Evolutionary conservation across 2,329 filamentous ascomycete species (phyloP).

Genomic region (Pseudopyricularia cyperi): DNA sequence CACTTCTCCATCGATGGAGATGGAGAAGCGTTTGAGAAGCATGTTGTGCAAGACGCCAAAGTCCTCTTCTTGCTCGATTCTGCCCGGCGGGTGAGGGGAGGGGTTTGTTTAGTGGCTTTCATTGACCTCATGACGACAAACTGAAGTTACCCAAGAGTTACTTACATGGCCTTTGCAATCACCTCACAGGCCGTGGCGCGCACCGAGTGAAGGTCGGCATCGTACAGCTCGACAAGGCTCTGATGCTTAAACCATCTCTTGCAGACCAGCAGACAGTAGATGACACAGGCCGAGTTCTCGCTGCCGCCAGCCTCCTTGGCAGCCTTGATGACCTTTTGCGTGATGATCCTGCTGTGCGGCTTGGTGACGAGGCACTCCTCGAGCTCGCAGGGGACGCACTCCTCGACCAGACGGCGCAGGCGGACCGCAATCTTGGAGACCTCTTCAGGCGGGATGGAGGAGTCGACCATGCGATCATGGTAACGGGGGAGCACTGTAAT

Average conservation of each 20-base stretch:
- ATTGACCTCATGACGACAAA: too few relatives aligned
- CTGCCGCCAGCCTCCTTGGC: slow-evolving; percentile 70
- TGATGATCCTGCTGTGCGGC: slow-evolving; percentile 79
- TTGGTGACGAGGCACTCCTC: slow-evolving; percentile 61
- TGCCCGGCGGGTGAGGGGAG: too few relatives aligned
- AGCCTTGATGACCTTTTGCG: slow-evolving; percentile 61
- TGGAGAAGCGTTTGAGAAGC: slow-evolving; percentile 79
- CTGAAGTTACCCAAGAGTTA: background rate
- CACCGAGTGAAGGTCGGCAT: slow-evolving; percentile 69
- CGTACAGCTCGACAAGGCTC: slow-evolving; percentile 74
- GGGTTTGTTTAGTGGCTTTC: too few relatives aligned
- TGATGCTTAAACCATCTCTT: slow-evolving; percentile 68
- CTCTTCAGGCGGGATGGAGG: slow-evolving; percentile 60
- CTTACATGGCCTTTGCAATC: slow-evolving; percentile 66
- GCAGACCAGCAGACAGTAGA: slow-evolving; percentile 67
- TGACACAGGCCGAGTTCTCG: slow-evolving; percentile 66
- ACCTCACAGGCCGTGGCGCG: slow-evolving; percentile 79
- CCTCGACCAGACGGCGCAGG: slow-evolving; percentile 80
- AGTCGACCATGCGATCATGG: slow-evolving; percentile 41
- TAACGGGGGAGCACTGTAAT: slow-evolving; percentile 51
- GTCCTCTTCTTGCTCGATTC: slow-evolving; percentile 78
- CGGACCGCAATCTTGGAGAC: slow-evolving; percentile 85
- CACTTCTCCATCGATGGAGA: slow-evolving; percentile 56
- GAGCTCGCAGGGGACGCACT: slow-evolving; percentile 82
- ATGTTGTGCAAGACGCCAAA: slow-evolving; percentile 63